Evolutionary conservation across 768 basidiomycete species (phyloP), one percentile per base, ranked within the genome.

Genomic region (Phanerodontia chrysosporium): DNA sequence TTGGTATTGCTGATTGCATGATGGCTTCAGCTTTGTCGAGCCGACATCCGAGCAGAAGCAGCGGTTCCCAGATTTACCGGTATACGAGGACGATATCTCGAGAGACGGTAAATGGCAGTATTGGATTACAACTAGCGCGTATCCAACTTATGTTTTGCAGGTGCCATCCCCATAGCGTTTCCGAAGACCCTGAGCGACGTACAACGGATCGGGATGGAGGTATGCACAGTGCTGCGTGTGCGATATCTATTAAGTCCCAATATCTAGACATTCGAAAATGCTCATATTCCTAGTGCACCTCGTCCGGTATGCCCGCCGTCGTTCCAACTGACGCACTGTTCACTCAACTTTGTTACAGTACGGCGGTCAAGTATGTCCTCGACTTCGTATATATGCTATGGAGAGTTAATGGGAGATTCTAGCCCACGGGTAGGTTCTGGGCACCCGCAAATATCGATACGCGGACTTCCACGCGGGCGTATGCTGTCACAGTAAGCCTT

Each of bases 401-500:
- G 39, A 8, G 16, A 18, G 44, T 46, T 48, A 22, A 18, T 27
- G 12, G 24, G 5, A 32, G 9, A 4, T 27, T 18, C 18, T n/a
- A 67, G 66, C 56, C 64, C 18, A 64, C 24, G 6, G 66, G 66
- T 9, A 45, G 32, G 6, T 65, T 28, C 45, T 57, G 51, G 45
- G 36, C 62, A 61, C 61, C 4, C 58, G 55, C 46, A 65, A 60
- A 10, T 62, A 63, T n/a, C 27, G 64, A 68, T 45, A 51, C 65
- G 1, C 45, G 10, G 22, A 63, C 57, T 1, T 57, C 58, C 16
- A 64, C 63, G 6, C 62, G 67, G 27, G 55, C 65, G 2, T 68
- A 68, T 45, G 54, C 65, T 3, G 49, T 60, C 3, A 74, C 71
- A 7, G 75, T 72, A 18, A 42, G 39, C 39, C 4, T 7, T 18